Evolutionary conservation across 2,329 filamentous ascomycete species (phyloP), one percentile per base, ranked within the genome.

Genomic region (Fusarium euwallaceae): DNA sequence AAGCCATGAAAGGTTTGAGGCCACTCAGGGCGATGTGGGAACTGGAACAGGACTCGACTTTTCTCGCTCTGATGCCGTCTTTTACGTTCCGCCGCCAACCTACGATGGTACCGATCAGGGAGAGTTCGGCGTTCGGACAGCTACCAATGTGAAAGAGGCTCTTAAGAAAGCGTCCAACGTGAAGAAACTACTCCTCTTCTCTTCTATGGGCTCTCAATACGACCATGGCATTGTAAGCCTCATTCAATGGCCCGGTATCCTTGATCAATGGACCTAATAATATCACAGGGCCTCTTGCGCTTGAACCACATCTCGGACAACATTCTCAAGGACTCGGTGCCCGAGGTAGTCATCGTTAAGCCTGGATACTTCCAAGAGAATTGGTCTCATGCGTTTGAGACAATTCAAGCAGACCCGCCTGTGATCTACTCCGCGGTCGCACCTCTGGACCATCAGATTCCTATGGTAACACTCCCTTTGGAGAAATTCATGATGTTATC

Each of bases 71-170:
- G 76, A 81, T 32, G 80, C 76, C 6, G 78, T 83, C 20, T 77
- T 83, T 55, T 83, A 83, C 43, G 69, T 82, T 37, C 81, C 82
- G 2, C 82, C 82, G 0, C 81, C 81, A 10, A 77, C 67, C 11
- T 77, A 72, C 12, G 76, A 80, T 45, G 79, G 76, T 7, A 63
- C 69, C 8, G 76, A 80, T 24, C 43, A 73, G 17, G 71, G 69
- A 22, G 71, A 80, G 20, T 78, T 76, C 60, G 80, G 78, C 5
- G 73, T 69, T 2, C 37, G 66, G 10, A 53, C 80, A 3, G 79
- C 71, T 2, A 58, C 37, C 0, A 68, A 66, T 29, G 69, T 78
- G 0, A 78, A 71, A 12, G 74, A 70, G 9, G 79, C 80, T 5
- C 67, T 74, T 0, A 27, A 67, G 6, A 60, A 77, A 2, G 77